Percentiles rank a stretch among this genome's conserved stretches.
Conservation (phyloP, 2,329 filamentous ascomycete species). For the Colletotrichum chlorophyti region DNA sequence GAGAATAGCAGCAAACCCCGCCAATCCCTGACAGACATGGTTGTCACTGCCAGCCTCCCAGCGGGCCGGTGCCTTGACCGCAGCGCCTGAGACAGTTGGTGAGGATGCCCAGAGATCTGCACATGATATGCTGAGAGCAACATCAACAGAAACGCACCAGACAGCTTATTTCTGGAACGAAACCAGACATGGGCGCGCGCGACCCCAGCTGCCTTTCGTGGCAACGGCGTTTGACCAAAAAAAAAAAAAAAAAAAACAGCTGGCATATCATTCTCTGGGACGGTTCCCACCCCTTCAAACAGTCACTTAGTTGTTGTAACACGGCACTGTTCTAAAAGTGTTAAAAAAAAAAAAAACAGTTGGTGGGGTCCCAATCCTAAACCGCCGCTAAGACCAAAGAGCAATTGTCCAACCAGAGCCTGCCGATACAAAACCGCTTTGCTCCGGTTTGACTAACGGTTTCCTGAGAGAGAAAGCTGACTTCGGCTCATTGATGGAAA, state of each 20-base stretch:
- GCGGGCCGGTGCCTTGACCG: slow-evolving; percentile 17
- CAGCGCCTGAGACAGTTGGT: slow-evolving; percentile 21
- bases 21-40: slow-evolving; percentile 17
- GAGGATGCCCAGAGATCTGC: slow-evolving; percentile 22
- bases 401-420: slow-evolving; percentile 42
- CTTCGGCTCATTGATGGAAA: too few species aligned
- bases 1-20: slow-evolving; percentile 20
- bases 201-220: too few species aligned
- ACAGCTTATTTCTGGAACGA: too few species aligned
- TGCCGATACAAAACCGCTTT: slow-evolving; percentile 34
- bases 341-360: slow-evolving; percentile 6
- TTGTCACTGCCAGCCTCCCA: slow-evolving; percentile 7
- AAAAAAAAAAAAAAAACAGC: too few species aligned
- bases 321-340: too few species aligned
- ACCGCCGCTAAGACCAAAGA: slow-evolving; percentile 15
- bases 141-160: slow-evolving; percentile 16
- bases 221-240: too few species aligned
- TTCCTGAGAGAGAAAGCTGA: background rate
- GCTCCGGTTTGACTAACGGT: slow-evolving; percentile 22
- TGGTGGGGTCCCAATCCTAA: slow-evolving; percentile 17
- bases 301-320: too few species aligned
- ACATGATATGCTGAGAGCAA: too few species aligned
- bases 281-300: background rate
- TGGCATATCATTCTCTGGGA: background rate
- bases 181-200: too few species aligned